Evolutionary conservation across 2,329 filamentous ascomycete genomes (phyloP).

Genomic region (Verticillium nubilum): DNA sequence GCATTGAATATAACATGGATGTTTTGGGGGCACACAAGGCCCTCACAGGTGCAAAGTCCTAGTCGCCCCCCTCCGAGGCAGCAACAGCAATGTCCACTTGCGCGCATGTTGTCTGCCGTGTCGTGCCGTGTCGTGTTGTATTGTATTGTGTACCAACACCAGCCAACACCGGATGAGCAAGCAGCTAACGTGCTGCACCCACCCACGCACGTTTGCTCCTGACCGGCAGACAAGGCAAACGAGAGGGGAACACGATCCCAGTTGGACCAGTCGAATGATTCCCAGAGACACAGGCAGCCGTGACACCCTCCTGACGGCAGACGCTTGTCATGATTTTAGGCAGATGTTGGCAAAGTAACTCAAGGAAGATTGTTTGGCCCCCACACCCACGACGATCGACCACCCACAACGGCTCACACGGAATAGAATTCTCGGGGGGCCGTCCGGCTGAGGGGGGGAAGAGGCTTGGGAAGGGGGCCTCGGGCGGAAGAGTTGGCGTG

Average conservation of each 20-base stretch:
- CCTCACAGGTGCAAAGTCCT: neutral
- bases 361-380: neutral
- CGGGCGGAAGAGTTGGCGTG: neutral
- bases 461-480: neutral
- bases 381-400: neutral
- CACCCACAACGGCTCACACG: neutral
- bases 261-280: neutral
- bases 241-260: neutral
- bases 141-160: neutral
- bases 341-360: neutral
- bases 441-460: neutral
- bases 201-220: neutral
- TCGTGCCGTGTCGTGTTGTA: neutral
- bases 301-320: neutral
- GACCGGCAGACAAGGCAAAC: neutral
- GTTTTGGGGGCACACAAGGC: neutral
- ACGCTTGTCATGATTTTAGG: neutral
- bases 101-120: neutral
- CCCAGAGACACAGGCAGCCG: neutral
- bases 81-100: neutral
- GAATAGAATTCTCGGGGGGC: neutral
- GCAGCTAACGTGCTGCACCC: neutral
- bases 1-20: neutral
- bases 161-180: neutral
- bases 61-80: neutral